Conservation (phyloP, 345 rosid species). For the Boechera divaricarpa region DNA sequence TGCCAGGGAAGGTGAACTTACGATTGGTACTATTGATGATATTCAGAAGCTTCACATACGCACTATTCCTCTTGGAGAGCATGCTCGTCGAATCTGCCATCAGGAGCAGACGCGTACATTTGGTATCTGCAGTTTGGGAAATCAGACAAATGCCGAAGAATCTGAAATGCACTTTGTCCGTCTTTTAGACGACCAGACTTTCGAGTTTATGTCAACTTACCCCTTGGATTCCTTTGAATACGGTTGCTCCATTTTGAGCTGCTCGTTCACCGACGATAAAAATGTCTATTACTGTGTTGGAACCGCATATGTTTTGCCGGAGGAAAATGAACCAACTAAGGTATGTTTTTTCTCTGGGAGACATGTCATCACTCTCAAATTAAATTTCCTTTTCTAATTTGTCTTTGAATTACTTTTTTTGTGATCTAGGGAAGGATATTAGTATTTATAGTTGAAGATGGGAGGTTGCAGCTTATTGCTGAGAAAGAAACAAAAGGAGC, state of each 20-base stretch:
- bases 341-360: constrained; percentile 45
- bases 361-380: not conserved
- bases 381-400: not conserved
- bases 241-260: constrained; percentile 93
- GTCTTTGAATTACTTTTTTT: not conserved
- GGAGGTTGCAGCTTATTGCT: constrained; percentile 84
- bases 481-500: constrained; percentile 99
- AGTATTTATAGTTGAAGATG: constrained; percentile 87
- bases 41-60: constrained; percentile 99
- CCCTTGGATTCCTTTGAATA: constrained; percentile 86
- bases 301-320: constrained; percentile 95
- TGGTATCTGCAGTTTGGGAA: constrained; percentile 87
- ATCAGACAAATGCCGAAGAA: constrained; percentile 78
- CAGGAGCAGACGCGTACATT: constrained; percentile 95
- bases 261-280: constrained; percentile 82
- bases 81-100: constrained; percentile 95
- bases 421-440: constrained; percentile 79
- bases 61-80: constrained; percentile 96
- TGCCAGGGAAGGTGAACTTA: constrained; percentile 98
- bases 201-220: constrained; percentile 83
- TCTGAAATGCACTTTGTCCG: constrained; percentile 85
- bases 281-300: constrained; percentile 97
- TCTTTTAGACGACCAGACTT: constrained; percentile 89
- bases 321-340: constrained; percentile 97
- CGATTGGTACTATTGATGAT: constrained; percentile 98